Evolutionary conservation across 2,329 filamentous ascomycete species (phyloP).

Genomic region (Colletotrichum sp.): DNA sequence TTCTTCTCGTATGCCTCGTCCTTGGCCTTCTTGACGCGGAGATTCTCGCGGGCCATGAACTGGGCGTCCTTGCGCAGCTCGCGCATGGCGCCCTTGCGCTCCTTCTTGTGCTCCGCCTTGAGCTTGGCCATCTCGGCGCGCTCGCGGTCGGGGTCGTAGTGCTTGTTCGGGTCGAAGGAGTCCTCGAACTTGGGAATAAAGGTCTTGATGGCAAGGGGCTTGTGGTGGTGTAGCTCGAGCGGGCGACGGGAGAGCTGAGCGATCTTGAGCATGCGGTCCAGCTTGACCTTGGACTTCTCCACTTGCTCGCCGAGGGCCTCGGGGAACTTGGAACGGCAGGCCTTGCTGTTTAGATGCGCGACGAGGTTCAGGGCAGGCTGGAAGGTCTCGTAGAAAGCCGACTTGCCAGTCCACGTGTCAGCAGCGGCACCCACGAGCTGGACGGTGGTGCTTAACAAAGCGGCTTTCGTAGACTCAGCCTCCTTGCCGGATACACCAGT

Average conservation of each 20-base stretch:
- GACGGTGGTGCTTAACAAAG: conserved; percentile 66
- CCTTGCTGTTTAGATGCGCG: conserved; percentile 62
- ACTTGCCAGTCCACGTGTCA: conserved; percentile 74
- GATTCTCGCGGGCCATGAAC: conserved; percentile 89
- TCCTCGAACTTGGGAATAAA: conserved; percentile 96
- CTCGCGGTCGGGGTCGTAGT: conserved; percentile 95
- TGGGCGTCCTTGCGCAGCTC: conserved; percentile 94
- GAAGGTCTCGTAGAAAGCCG: conserved; percentile 82
- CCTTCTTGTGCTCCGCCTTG: conserved; percentile 89
- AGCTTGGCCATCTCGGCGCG: conserved; percentile 85
- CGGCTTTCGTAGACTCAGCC: conserved; percentile 48
- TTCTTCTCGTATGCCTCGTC: conserved; percentile 97
- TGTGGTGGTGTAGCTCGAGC: conserved; percentile 87
- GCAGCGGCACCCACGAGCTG: conserved; percentile 71
- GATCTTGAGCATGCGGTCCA: conserved; percentile 61
- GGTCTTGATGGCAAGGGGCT: conserved; percentile 84
- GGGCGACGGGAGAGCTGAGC: conserved; percentile 74
- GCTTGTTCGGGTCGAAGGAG: conserved; percentile 89
- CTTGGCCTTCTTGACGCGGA: conserved; percentile 90
- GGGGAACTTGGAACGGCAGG: conserved; percentile 57
- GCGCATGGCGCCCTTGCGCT: conserved; percentile 92
- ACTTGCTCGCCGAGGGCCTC: conserved; percentile 42
- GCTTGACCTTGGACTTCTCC: conserved; percentile 46
- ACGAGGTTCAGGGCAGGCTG: conserved; percentile 64
- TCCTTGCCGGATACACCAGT: conserved; percentile 28